These are phyloP conservation scores for Tuber calosporum DNA, from an alignment of 495 filamentous ascomycete genomes.

Conservation along the genomic window DNA sequence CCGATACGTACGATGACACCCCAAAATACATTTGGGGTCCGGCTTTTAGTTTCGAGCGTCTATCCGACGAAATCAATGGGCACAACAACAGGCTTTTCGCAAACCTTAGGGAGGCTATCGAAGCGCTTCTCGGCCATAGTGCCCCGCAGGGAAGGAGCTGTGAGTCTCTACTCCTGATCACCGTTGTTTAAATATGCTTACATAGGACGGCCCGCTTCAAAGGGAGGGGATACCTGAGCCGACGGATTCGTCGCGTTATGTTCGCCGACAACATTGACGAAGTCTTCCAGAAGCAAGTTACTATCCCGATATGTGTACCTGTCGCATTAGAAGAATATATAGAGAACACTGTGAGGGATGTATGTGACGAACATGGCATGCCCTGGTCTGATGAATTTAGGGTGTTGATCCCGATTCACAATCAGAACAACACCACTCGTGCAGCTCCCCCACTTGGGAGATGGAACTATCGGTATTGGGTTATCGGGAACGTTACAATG, in stretches of 20 bases:
- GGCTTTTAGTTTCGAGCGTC: slow-evolving; percentile 9
- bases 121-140: slow-evolving; percentile 20
- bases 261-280: slow-evolving; percentile 25
- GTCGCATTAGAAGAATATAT: slow-evolving; percentile 34
- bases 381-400: slow-evolving; percentile 12
- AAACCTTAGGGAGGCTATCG: slow-evolving; percentile 20
- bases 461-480: slow-evolving; percentile 43
- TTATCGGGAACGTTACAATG: slow-evolving; percentile 43
- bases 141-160: not conserved
- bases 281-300: slow-evolving; percentile 39
- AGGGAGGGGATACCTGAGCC: slow-evolving; percentile 36
- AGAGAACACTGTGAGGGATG: not conserved
- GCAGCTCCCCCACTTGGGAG: slow-evolving; percentile 14
- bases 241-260: slow-evolving; percentile 36
- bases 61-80: slow-evolving; percentile 9
- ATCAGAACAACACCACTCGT: slow-evolving; percentile 7
- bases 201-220: too few species aligned
- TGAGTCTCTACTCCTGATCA: not conserved
- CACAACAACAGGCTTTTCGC: slow-evolving; percentile 33
- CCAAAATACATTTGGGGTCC: slow-evolving; percentile 40
- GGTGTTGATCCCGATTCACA: slow-evolving; percentile 16
- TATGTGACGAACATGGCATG: not conserved
- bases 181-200: not conserved
- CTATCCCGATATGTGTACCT: slow-evolving; percentile 40
- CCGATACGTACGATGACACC: slow-evolving; percentile 40